Conservation (phyloP, 192 early-diverging fungal genomes). For the Paraglomus occultum region DNA sequence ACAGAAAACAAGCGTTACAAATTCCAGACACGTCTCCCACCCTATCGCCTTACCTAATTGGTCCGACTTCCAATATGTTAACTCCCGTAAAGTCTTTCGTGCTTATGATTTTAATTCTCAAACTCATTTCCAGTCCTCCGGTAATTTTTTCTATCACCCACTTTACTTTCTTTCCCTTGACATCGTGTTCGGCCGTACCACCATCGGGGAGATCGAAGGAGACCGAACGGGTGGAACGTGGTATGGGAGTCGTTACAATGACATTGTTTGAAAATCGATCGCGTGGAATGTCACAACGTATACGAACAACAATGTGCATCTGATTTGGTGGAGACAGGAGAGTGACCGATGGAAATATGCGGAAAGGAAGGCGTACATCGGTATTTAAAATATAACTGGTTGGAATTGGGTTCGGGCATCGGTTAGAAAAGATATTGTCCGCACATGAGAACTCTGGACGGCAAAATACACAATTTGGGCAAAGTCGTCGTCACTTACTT, state of each 20-base stretch:
- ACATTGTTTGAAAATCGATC: not conserved
- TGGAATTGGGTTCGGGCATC: no score
- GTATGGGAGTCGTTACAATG: constrained; percentile 11
- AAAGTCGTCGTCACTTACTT: not conserved
- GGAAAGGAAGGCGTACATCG: constrained; percentile 19
- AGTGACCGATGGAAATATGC: constrained; percentile 6
- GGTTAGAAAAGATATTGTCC: no score
- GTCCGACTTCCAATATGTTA: constrained; percentile 12
- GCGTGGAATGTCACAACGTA: constrained; percentile 16
- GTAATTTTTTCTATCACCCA: constrained; percentile 20
- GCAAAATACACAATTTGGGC: no score
- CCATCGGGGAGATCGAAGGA: no score
- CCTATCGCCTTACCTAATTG: constrained; percentile 3
- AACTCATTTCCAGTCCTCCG: constrained; percentile 6
- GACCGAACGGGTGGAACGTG: not conserved
- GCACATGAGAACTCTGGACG: no score
- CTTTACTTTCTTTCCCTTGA: not conserved
- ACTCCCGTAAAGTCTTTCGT: not conserved
- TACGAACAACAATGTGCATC: constrained; percentile 13
- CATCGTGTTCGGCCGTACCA: constrained; percentile 8
- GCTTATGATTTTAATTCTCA: constrained; percentile 21
- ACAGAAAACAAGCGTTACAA: no score
- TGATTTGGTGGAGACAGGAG: constrained; percentile 5
- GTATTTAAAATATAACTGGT: constrained; percentile 2
- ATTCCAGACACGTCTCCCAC: no score